Base-by-base conservation (phyloP, 768 basidiomycete species). In the Boletus reticuloceps region DNA sequence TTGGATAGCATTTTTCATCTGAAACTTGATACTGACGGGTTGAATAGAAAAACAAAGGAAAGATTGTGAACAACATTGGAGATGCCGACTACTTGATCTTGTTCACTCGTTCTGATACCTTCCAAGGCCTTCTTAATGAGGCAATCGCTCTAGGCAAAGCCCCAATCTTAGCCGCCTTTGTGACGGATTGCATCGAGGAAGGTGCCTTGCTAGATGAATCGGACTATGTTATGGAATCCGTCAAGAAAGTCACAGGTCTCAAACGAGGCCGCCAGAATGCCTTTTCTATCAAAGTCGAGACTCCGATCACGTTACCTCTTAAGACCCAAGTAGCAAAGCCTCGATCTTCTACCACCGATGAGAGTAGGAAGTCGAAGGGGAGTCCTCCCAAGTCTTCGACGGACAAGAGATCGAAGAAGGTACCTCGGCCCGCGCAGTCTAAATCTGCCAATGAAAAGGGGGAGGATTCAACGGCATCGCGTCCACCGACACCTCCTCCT, bases 71-170 rank as follows among this genome's bases (percentile, higher is more conserved):
- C 22, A 75, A 77, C 36, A 77, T 82, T n/a, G 67, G 72, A 10
- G 72, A 75, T 13, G 87, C 88, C 7, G 81, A 88, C 63, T 88
- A 81, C 64, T 75, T 79, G 13, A 76, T 91, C 36, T 71, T 90
- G 38, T 79, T 78, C 47, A 66, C 77, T 19, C 75, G 77, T 25
- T 79, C 81, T 17, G 78, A 76, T 59, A 76, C 76, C 8, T 86
- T 81, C 54, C 72, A 72, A 20, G 76, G 75, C n/a, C 74, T 84
- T 40, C 60, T 76, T n/a, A 69, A 58, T 19, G 69, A 70, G n/a
- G 70, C 77, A 0, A 54, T 55, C 19, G 62, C 61, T 47, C 57
- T 63, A 9, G 71, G 72, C 12, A 81, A 76, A 56, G 73, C 74
- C 11, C 79, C 83, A 6, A 74, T 89, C n/a, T 74, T 71, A 20